Percentiles rank a stretch among this genome's conserved stretches.
Evolutionary conservation across 345 rosid species (phyloP).

Genomic region (Euphorbia tirucalli): DNA sequence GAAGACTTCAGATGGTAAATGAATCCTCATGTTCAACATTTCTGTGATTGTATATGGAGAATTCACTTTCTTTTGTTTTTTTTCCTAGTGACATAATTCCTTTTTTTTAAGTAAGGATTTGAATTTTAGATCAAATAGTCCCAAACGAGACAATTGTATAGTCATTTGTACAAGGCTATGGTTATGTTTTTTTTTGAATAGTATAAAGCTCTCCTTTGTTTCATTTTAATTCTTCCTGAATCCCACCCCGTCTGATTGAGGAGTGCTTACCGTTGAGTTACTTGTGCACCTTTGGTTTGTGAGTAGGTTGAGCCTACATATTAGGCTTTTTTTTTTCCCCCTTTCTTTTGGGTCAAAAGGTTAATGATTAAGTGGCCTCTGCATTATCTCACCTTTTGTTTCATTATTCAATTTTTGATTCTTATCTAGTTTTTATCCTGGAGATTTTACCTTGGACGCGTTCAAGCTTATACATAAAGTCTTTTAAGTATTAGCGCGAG

Average conservation of each 20-base stretch:
- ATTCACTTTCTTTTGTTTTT: background rate
- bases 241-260: too few relatives aligned
- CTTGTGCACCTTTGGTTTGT: too few relatives aligned
- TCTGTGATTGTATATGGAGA: background rate
- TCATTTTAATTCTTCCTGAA: too few relatives aligned
- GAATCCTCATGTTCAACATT: background rate
- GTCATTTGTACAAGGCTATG: background rate
- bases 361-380: too few relatives aligned
- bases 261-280: too few relatives aligned
- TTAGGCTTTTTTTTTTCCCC: too few relatives aligned
- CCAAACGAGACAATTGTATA: background rate
- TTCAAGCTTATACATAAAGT: background rate
- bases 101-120: background rate
- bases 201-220: background rate
- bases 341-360: too few relatives aligned
- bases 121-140: background rate
- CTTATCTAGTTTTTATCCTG: background rate
- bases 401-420: background rate
- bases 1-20: background rate
- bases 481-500: background rate
- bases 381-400: background rate
- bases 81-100: background rate
- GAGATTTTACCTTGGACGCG: background rate
- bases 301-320: too few relatives aligned
- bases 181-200: too few relatives aligned